Percentiles rank a stretch among this genome's conserved stretches.
Evolutionary conservation across 2,329 filamentous ascomycete species (phyloP).

Genomic region (Cladobotryum protrusum): DNA sequence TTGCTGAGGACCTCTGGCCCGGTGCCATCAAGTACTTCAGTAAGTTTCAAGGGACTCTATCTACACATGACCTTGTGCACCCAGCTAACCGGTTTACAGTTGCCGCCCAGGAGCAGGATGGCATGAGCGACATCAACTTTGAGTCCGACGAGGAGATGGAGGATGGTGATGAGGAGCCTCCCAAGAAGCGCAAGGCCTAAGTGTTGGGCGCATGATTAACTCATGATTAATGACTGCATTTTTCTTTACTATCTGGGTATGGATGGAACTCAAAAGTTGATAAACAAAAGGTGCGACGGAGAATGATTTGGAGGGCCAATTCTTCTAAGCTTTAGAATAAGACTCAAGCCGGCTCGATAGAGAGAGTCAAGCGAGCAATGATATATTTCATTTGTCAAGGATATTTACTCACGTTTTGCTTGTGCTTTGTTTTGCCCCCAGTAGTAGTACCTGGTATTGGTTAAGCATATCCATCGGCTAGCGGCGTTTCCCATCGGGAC

Average conservation of each 20-base stretch:
- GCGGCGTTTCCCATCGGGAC: too few relatives aligned
- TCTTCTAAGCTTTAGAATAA: not conserved
- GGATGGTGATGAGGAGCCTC: conserved; percentile 36
- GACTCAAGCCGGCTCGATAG: conserved; percentile 1
- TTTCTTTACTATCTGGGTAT: conserved; percentile 1
- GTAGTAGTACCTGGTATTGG: too few relatives aligned
- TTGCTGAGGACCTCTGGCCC: conserved; percentile 86
- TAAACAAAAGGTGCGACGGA: conserved; percentile 1
- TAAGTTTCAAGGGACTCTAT: conserved; percentile 40
- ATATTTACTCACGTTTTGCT: not conserved
- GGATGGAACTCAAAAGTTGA: conserved; percentile 3
- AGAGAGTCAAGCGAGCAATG: not conserved
- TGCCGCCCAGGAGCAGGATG: conserved; percentile 59
- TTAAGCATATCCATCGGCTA: too few relatives aligned
- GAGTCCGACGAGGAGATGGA: conserved; percentile 56
- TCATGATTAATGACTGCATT: conserved; percentile 5
- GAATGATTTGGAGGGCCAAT: not conserved
- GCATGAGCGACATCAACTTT: conserved; percentile 63
- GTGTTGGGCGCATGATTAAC: not conserved
- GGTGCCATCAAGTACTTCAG: conserved; percentile 87
- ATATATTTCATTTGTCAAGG: not conserved
- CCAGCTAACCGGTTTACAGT: conserved; percentile 17
- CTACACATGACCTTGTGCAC: not conserved
- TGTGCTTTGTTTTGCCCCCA: too few relatives aligned
- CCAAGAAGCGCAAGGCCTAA: conserved; percentile 40